phyloP scores from a whole-genome alignment of 441 rosid genomes.

The Croton laevigatus region DNA sequence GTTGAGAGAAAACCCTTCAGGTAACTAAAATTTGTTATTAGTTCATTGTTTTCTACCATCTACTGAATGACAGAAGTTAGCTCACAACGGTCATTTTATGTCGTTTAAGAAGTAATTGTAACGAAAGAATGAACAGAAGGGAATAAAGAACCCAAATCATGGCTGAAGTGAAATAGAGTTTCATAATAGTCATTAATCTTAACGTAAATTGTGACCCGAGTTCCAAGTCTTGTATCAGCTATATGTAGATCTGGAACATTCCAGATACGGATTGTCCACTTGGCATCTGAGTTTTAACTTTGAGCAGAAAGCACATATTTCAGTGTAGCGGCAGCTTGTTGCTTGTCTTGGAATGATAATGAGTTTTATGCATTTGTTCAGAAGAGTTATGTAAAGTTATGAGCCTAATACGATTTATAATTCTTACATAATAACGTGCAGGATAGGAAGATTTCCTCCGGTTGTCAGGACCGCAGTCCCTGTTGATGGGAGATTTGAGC shows the following conservation, averaged over 20 bases:
- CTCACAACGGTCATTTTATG: neutral
- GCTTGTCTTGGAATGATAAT: neutral
- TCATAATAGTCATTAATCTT: too few species aligned
- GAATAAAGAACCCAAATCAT: neutral
- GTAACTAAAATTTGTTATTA: conserved; percentile 30
- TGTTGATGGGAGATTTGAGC: conserved; percentile 93
- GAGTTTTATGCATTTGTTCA: neutral
- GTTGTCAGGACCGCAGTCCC: conserved; percentile 93
- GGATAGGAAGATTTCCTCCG: conserved; percentile 82
- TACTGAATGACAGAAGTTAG: neutral
- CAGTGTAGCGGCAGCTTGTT: neutral
- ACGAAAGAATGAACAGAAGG: neutral
- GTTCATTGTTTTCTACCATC: neutral
- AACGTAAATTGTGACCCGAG: neutral
- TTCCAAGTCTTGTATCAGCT: neutral
- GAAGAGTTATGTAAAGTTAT: neutral
- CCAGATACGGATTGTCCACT: neutral
- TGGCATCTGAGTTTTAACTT: neutral
- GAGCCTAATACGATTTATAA: neutral
- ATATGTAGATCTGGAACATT: neutral
- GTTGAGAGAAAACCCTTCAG: conserved; percentile 79
- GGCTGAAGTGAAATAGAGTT: neutral
- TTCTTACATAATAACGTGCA: conserved; percentile 29
- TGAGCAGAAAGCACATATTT: neutral
- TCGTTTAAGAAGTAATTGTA: neutral